phyloP scores from a whole-genome alignment of 192 early-diverging fungal species.

The Backusella tarrabulga region DNA sequence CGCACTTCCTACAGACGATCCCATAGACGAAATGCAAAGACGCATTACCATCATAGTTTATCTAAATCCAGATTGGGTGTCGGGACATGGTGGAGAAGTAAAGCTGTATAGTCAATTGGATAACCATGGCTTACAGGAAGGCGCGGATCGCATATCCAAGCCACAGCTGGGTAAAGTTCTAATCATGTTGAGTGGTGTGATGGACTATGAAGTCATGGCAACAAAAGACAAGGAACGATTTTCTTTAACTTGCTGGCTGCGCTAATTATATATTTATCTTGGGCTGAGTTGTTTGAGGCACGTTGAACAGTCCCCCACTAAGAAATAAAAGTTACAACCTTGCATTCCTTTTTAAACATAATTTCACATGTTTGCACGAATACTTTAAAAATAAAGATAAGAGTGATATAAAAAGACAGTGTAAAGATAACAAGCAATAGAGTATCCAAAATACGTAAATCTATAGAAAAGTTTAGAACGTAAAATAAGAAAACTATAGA shows the following conservation, averaged over 20 bases:
- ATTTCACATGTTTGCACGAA: background rate
- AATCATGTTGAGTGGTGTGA: slow-evolving; percentile 45
- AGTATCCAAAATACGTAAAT: background rate
- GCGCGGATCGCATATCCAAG: slow-evolving; percentile 22
- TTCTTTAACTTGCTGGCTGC: slow-evolving; percentile 49
- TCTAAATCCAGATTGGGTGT: slow-evolving; percentile 48
- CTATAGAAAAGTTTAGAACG: background rate
- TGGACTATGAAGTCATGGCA: slow-evolving; percentile 52
- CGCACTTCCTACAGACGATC: slow-evolving; percentile 54
- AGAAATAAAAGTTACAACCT: background rate
- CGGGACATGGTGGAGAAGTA: slow-evolving; percentile 54
- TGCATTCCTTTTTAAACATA: background rate
- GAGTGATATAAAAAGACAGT: background rate
- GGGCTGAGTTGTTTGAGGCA: background rate
- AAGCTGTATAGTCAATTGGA: slow-evolving; percentile 47
- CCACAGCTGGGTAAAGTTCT: slow-evolving; percentile 40
- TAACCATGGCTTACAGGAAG: slow-evolving; percentile 35
- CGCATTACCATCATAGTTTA: slow-evolving; percentile 58
- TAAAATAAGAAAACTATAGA: background rate
- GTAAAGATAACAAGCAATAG: background rate
- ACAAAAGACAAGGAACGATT: slow-evolving; percentile 41
- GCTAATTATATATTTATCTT: slow-evolving; percentile 23
- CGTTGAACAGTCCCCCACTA: background rate
- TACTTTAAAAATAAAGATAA: background rate
- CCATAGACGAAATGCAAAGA: slow-evolving; percentile 47